Percentiles rank a stretch among this genome's conserved stretches.
These are phyloP conservation scores for Penicillium paneum DNA, from an alignment of 2,329 filamentous ascomycete species.

Conservation along the genomic window DNA sequence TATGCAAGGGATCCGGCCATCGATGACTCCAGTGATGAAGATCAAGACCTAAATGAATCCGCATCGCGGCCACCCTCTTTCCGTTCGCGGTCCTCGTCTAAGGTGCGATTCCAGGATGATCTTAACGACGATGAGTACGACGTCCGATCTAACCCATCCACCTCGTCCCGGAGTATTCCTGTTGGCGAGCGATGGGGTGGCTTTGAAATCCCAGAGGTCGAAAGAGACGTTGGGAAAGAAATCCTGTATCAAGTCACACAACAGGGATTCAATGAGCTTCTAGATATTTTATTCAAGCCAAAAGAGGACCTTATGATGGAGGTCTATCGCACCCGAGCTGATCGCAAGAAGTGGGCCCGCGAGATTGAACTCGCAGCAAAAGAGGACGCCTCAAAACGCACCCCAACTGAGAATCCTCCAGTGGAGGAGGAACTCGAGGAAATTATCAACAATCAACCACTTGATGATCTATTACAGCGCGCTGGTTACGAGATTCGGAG, in stretches of 20 bases:
- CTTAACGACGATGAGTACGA: slow-evolving; percentile 66
- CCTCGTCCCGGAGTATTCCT: slow-evolving; percentile 67
- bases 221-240: slow-evolving; percentile 80
- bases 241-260: slow-evolving; percentile 89
- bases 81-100: slow-evolving; percentile 71
- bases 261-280: slow-evolving; percentile 86
- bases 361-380: slow-evolving; percentile 42
- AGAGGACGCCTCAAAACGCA: slow-evolving; percentile 28
- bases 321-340: slow-evolving; percentile 60
- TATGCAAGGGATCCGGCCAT: slow-evolving; percentile 50
- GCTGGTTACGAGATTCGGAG: slow-evolving; percentile 39
- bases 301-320: slow-evolving; percentile 74
- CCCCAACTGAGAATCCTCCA: slow-evolving; percentile 21
- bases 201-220: slow-evolving; percentile 74
- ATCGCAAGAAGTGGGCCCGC: slow-evolving; percentile 55
- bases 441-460: slow-evolving; percentile 29
- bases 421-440: slow-evolving; percentile 24
- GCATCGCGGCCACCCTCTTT: slow-evolving; percentile 46
- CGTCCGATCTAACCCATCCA: slow-evolving; percentile 66
- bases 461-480: slow-evolving; percentile 45
- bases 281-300: slow-evolving; percentile 79
- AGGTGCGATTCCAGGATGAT: slow-evolving; percentile 73
- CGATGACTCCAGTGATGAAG: slow-evolving; percentile 48
- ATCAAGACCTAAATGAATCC: slow-evolving; percentile 46
- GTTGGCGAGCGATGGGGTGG: slow-evolving; percentile 69